Base-by-base conservation (phyloP, 176 grass and related monocot genomes). In the Zea luxurians region DNA sequence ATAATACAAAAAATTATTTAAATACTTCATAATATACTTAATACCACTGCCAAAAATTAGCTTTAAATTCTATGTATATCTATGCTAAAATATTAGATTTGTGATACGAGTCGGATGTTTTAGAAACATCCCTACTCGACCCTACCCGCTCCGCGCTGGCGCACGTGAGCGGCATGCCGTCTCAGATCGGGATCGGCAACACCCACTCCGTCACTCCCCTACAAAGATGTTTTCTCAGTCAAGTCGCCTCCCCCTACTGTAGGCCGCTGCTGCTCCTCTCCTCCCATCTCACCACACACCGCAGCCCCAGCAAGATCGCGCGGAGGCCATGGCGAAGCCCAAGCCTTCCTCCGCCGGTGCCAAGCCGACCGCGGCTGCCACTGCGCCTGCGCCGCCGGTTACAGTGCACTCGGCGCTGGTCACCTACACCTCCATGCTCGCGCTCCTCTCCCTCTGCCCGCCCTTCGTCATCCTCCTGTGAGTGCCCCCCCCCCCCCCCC, bases 391-490 rank as follows among this genome's bases (percentile, higher is more conserved):
- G 42, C 4, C 63, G 2, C 64, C 77, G 64, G 64, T n/a, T 48
- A 99, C 79, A 37, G 96, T 91, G 67, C 96, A 99, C 86, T 91
- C 92, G 50, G 63, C 96, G 61, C 71, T 88, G 75, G 81, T 99
- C 75, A 96, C 96, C 36, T 99, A 99, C 82, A 76, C 75, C 72
- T 99, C 96, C 88, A 89, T 99, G 92, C 70, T 93, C 62, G 85
- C 96, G 21, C 96, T 99, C 42, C 90, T 99, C 61, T 85, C 96
- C 40, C 90, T 99, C 50, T 99, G 96, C 37, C 96, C 96, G 38
- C 96, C 96, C 36, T 99, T 99, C 79, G 96, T 99, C 80, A 96
- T 99, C 86, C 92, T 99, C 60, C 81, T 99, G 96, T 99, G 45
- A 95, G 92, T 64, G 15, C 13, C 49, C 52, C 8, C 20, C 37